Evolutionary conservation across 768 basidiomycete species (phyloP).

Genomic region (Boletus subparvulus): DNA sequence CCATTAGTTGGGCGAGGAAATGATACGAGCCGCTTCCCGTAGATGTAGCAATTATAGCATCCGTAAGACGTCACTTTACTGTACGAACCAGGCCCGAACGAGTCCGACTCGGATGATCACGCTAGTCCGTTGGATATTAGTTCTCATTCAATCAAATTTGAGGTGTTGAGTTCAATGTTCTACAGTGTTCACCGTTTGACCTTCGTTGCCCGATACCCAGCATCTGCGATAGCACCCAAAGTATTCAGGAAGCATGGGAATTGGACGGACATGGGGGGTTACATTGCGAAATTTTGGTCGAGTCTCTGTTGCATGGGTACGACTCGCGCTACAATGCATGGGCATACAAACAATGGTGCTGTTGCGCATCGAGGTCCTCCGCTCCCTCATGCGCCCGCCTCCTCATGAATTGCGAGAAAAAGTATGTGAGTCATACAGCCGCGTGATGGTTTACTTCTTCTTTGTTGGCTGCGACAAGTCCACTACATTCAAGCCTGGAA

Average conservation of each 20-base stretch:
- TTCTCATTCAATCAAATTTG: neutral
- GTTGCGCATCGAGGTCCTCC: conserved; percentile 4
- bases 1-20: conserved; percentile 15
- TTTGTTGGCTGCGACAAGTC: conserved; percentile 62
- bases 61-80: neutral
- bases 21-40: conserved; percentile 5
- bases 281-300: conserved; percentile 1
- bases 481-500: conserved; percentile 63
- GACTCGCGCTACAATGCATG: conserved; percentile 18
- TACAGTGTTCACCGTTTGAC: neutral
- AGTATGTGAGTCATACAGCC: conserved; percentile 1
- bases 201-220: neutral
- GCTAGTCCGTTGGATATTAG: neutral
- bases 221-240: neutral
- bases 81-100: neutral
- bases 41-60: neutral
- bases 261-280: neutral
- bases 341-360: conserved; percentile 21
- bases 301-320: conserved; percentile 15
- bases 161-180: neutral
- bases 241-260: neutral
- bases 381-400: neutral
- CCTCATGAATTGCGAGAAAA: neutral
- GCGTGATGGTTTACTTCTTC: conserved; percentile 64
- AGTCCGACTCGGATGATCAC: no score